Conservation (phyloP, 2,329 filamentous ascomycete genomes). For the Xylariaceae sp. region DNA sequence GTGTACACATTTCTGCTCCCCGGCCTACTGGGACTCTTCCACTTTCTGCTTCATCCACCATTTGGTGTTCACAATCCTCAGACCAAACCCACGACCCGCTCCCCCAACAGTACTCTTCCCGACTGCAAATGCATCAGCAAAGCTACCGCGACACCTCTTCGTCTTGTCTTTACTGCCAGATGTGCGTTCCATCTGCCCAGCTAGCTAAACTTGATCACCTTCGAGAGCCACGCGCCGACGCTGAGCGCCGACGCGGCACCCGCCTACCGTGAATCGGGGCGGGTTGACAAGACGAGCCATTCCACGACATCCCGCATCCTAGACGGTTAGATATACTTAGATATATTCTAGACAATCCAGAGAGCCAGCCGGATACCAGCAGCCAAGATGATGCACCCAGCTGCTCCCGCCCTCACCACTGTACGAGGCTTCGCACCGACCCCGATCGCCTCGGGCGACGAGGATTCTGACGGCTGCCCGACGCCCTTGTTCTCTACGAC, state of each 20-base stretch:
- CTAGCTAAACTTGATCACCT: conserved; percentile 48
- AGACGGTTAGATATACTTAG: not conserved
- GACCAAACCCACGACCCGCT: conserved; percentile 10
- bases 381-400: conserved; percentile 44
- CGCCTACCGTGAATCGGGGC: conserved; percentile 40
- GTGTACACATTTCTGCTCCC: conserved; percentile 3
- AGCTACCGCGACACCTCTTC: conserved; percentile 39
- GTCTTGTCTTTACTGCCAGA: conserved; percentile 56
- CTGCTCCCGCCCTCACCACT: conserved; percentile 50
- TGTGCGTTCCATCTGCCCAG: conserved; percentile 52
- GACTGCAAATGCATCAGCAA: conserved; percentile 56
- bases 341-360: too few species aligned
- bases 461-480: conserved; percentile 51
- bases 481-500: conserved; percentile 36
- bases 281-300: conserved; percentile 22
- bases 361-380: not conserved
- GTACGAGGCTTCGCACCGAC: conserved; percentile 58
- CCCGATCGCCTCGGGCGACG: conserved; percentile 54
- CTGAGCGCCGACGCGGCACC: conserved; percentile 57
- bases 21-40: conserved; percentile 8
- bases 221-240: conserved; percentile 54
- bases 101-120: conserved; percentile 6
- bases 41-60: conserved; percentile 15
- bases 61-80: conserved; percentile 18
- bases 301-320: not conserved